Evolutionary conservation across 2,329 filamentous ascomycete species (phyloP).

Genomic region (Paraphoma chrysanthemicola): DNA sequence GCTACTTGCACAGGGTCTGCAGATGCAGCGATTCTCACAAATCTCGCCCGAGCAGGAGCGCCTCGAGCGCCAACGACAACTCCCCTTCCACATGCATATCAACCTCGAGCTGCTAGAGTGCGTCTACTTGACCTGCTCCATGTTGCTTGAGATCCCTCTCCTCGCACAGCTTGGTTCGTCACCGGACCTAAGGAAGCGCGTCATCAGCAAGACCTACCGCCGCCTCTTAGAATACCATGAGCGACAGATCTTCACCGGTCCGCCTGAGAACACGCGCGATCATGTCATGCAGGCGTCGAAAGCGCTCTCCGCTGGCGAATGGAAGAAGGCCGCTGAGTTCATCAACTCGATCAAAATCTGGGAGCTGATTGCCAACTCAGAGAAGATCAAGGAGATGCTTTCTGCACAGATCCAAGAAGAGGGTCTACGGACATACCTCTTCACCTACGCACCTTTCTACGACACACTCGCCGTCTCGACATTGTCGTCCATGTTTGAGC

Average conservation of each 20-base stretch:
- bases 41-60: conserved; percentile 98
- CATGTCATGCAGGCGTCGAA: conserved; percentile 99
- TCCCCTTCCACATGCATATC: conserved; percentile 99
- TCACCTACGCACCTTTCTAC: conserved; percentile 99
- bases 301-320: conserved; percentile 93
- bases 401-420: conserved; percentile 98
- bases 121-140: conserved; percentile 98
- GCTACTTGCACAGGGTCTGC: conserved; percentile 94
- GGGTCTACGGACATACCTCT: conserved; percentile 96
- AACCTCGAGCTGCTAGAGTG: conserved; percentile 98
- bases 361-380: conserved; percentile 93
- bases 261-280: conserved; percentile 97
- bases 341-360: conserved; percentile 99
- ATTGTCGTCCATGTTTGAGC: conserved; percentile 93
- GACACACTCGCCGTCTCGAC: conserved; percentile 90
- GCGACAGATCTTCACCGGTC: conserved; percentile 97
- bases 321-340: conserved; percentile 94
- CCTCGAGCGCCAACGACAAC: conserved; percentile 93
- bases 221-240: conserved; percentile 99
- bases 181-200: conserved; percentile 93
- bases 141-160: conserved; percentile 97
- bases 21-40: conserved; percentile 96
- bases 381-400: conserved; percentile 96
- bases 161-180: conserved; percentile 96
- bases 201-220: conserved; percentile 99